Evolutionary conservation across 495 filamentous ascomycete species (phyloP).

Genomic region (Hypoxylon rickii): DNA sequence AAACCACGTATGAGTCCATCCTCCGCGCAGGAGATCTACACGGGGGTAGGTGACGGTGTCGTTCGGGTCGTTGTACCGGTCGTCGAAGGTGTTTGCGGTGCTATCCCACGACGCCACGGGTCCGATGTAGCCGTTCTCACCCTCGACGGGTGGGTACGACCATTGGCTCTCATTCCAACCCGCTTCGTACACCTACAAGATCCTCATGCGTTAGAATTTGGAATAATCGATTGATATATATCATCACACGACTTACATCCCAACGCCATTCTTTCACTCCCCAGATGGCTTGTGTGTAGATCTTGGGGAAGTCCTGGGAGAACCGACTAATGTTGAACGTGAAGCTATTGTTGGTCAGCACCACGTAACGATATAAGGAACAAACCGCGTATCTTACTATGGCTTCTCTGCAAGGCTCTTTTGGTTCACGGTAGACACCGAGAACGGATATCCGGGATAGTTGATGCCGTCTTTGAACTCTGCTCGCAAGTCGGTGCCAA

Average conservation of each 20-base stretch:
- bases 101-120: constrained; percentile 24
- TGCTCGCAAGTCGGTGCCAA: constrained; percentile 3
- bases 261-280: constrained; percentile 35
- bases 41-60: constrained; percentile 20
- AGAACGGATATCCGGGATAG: constrained; percentile 15
- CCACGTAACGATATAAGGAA: background rate
- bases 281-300: constrained; percentile 24
- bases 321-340: constrained; percentile 8
- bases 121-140: constrained; percentile 28
- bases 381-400: constrained; percentile 2
- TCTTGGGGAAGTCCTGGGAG: constrained; percentile 16
- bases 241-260: constrained; percentile 25
- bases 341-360: constrained; percentile 5
- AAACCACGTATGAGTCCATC: constrained; percentile 15
- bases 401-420: background rate
- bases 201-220: background rate
- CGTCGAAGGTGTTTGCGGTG: constrained; percentile 1
- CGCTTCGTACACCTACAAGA: constrained; percentile 23
- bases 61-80: constrained; percentile 18
- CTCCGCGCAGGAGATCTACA: constrained; percentile 12
- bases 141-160: constrained; percentile 27
- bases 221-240: background rate
- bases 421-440: background rate
- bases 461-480: background rate
- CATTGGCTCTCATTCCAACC: constrained; percentile 31